Evolutionary conservation across 2,329 filamentous ascomycete genomes (phyloP).

Genomic region (Blastomyces gilchristii): DNA sequence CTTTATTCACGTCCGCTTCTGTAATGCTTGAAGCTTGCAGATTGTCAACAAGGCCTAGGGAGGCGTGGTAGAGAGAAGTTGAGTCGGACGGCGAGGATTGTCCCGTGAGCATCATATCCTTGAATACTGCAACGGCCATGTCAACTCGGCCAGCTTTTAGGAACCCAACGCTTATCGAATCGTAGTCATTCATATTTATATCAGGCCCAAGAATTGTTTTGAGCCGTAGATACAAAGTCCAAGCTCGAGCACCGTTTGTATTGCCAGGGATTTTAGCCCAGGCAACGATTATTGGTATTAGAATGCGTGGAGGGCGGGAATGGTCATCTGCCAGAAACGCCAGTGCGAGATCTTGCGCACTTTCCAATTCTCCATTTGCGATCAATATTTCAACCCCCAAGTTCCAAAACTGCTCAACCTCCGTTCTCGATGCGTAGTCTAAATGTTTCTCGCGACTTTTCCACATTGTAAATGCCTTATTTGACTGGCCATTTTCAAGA

Average conservation of each 20-base stretch:
- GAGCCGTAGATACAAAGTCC: slow-evolving; percentile 56
- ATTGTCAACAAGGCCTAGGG: slow-evolving; percentile 31
- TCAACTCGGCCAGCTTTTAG: slow-evolving; percentile 55
- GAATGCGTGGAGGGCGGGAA: slow-evolving; percentile 27
- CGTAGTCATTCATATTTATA: slow-evolving; percentile 65
- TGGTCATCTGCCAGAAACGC: slow-evolving; percentile 30
- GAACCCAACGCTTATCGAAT: slow-evolving; percentile 61
- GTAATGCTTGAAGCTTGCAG: slow-evolving; percentile 34
- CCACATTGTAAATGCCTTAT: slow-evolving; percentile 55
- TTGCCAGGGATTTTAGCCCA: slow-evolving; percentile 47
- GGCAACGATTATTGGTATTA: slow-evolving; percentile 58
- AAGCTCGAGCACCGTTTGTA: slow-evolving; percentile 49
- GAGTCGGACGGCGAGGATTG: slow-evolving; percentile 36
- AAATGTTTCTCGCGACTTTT: slow-evolving; percentile 47
- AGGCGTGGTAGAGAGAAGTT: slow-evolving; percentile 35
- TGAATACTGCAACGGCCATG: slow-evolving; percentile 65
- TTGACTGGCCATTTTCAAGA: slow-evolving; percentile 51
- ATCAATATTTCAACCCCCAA: slow-evolving; percentile 44
- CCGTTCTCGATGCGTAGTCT: slow-evolving; percentile 32
- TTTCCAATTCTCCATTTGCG: slow-evolving; percentile 36
- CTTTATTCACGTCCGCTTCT: slow-evolving; percentile 37
- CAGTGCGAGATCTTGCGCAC: slow-evolving; percentile 41
- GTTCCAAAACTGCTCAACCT: slow-evolving; percentile 36
- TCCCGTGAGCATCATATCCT: slow-evolving; percentile 73
- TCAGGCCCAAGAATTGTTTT: slow-evolving; percentile 48